Evolutionary conservation across 2,329 filamentous ascomycete species (phyloP).

Genomic region (Penicillium verrucosum): DNA sequence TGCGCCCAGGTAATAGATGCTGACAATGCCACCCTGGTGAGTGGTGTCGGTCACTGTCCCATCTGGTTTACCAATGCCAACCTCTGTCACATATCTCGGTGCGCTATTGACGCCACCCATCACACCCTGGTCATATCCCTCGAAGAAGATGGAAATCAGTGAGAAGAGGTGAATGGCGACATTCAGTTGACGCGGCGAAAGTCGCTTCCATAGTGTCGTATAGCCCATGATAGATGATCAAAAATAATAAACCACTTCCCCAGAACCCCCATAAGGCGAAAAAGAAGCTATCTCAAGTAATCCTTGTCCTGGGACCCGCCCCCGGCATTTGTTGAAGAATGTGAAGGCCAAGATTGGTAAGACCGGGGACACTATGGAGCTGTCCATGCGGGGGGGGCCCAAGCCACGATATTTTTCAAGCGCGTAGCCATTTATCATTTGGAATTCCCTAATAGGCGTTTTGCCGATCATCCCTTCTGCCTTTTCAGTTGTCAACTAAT

Average conservation of each 20-base stretch:
- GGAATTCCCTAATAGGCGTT: constrained; percentile 13
- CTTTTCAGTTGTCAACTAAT: neutral
- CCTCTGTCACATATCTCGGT: constrained; percentile 36
- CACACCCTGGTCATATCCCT: constrained; percentile 56
- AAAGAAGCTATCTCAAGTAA: neutral
- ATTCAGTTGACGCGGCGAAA: constrained; percentile 45
- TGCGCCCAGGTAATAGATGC: constrained; percentile 53
- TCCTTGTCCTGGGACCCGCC: constrained; percentile 18
- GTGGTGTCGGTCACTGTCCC: constrained; percentile 49
- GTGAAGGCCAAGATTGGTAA: neutral
- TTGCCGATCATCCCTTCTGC: constrained; percentile 15
- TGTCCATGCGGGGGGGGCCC: neutral
- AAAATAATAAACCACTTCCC: neutral
- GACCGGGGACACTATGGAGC: neutral
- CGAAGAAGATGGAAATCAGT: constrained; percentile 36
- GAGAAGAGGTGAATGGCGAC: constrained; percentile 36
- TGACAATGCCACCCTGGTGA: constrained; percentile 53
- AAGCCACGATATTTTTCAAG: constrained; percentile 12
- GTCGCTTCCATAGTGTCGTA: constrained; percentile 43
- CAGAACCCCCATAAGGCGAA: neutral
- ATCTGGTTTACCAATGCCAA: constrained; percentile 46
- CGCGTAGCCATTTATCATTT: constrained; percentile 19
- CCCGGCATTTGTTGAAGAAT: neutral
- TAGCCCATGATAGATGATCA: constrained; percentile 34
- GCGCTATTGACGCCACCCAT: constrained; percentile 51